Evolutionary conservation across 805 yeast species (phyloP), one percentile per base, ranked within the genome.

Genomic region (Kodamaea neixiangensis): DNA sequence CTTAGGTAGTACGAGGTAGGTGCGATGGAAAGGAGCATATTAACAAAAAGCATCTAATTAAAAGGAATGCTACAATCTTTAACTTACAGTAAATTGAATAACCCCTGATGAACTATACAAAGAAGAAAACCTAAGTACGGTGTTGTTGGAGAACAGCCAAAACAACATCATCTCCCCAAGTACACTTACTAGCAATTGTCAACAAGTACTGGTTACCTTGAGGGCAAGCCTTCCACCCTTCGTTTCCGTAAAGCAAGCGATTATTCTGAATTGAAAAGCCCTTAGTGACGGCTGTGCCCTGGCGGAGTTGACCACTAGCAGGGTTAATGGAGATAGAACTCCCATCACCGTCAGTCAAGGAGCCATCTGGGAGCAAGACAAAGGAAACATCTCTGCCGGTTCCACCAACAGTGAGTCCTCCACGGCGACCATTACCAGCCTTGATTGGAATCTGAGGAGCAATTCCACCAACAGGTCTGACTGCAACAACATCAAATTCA

Each of bases 171-270:
- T 14, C 19, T 15, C 41, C 41, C 41, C 41, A 17, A 15, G 41
- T 17, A 17, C 41, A 37, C 4, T 37, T 37, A 13, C 19, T 17
- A 13, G 21, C 10, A 25, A 25, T 13, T 5, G 31, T 15, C 41
- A 37, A 37, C 19, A 37, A 7, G 11, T 37, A 37, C 41, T 37
- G 41, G 11, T 17, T 19, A 7, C 21, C 21, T 5, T 15, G 21
- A 17, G 41, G 41, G 50, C 35, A 44, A 31, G 54, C 44, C 59
- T 43, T 51, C 41, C 40, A 22, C 37, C 11, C 47, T 57, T 53
- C 53, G 65, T 22, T 42, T 3, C 45, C 45, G 11, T 42, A 18
- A 15, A 22, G 5, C 35, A 42, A 42, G 35, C 7, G 29, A 10
- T 21, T 19, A 25, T 25, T 21, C 35, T 42, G 13, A 25, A 42